Percentiles rank a stretch among this genome's conserved stretches.
phyloP scores from a whole-genome alignment of 2,329 filamentous ascomycete species.

The Ophiostoma perfectum region DNA sequence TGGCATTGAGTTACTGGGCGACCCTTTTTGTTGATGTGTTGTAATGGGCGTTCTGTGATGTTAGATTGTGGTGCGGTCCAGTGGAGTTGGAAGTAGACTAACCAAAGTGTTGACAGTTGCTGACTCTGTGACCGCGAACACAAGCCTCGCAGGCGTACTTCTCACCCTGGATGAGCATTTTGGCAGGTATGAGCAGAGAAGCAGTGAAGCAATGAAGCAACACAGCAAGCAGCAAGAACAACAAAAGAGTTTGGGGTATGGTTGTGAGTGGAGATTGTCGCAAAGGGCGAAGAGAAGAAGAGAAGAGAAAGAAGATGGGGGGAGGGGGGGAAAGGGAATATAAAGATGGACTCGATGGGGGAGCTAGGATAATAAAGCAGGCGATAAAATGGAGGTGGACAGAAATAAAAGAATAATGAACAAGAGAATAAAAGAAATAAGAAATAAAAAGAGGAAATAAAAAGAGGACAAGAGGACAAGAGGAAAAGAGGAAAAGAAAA shows the following conservation, averaged over 20 bases:
- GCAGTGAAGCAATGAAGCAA: constrained; percentile 1
- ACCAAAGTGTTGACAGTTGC: constrained; percentile 96
- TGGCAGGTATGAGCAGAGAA: constrained; percentile 25
- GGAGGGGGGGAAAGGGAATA: constrained; percentile 15
- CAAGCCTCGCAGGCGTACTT: constrained; percentile 98
- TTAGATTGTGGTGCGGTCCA: not conserved
- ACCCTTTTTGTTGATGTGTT: constrained; percentile 96
- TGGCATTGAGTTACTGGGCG: constrained; percentile 96
- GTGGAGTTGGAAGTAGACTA: constrained; percentile 40
- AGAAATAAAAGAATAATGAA: not conserved
- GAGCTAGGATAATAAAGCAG: constrained; percentile 10
- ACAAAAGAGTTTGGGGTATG: constrained; percentile 14
- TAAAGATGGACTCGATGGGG: constrained; percentile 8
- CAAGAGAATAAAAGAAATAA: constrained; percentile 12
- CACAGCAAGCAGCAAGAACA: constrained; percentile 1
- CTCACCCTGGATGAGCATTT: constrained; percentile 86
- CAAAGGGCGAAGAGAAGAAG: constrained; percentile 10
- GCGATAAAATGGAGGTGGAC: constrained; percentile 1
- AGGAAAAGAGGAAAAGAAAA: constrained; percentile 11
- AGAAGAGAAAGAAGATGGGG: constrained; percentile 6
- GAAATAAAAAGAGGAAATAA: constrained; percentile 13
- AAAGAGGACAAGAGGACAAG: not conserved
- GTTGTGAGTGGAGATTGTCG: constrained; percentile 21
- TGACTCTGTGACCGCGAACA: constrained; percentile 96
- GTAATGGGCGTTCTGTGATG: constrained; percentile 71